phyloP scores from a whole-genome alignment of 768 basidiomycete species.

The Grammothele lineata region DNA sequence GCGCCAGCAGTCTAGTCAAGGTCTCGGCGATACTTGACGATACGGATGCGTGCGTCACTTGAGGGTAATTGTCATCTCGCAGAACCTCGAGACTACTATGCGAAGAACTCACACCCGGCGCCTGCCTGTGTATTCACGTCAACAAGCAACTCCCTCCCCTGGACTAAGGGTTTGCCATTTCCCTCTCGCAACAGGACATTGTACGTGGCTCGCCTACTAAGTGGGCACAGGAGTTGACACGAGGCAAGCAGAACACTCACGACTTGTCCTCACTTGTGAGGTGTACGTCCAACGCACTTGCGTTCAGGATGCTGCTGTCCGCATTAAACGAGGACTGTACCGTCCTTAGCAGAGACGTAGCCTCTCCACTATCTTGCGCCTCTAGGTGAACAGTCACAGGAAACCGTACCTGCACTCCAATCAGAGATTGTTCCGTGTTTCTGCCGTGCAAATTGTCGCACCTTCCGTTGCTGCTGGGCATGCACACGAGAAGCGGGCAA shows the following conservation, averaged over 20 bases:
- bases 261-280: neutral
- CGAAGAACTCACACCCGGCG: neutral
- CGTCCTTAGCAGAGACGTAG: neutral
- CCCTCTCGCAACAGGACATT: slow-evolving; percentile 8
- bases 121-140: slow-evolving; percentile 1
- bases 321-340: slow-evolving; percentile 1
- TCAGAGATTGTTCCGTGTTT: neutral
- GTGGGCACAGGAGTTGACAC: too few relatives aligned
- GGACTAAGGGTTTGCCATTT: neutral
- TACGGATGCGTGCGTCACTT: neutral
- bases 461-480: slow-evolving; percentile 37
- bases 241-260: neutral
- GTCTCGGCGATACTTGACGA: slow-evolving; percentile 23
- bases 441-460: neutral
- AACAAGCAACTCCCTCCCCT: slow-evolving; percentile 10
- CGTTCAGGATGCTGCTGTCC: neutral
- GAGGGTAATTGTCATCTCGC: too few relatives aligned
- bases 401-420: slow-evolving; percentile 26
- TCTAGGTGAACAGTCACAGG: slow-evolving; percentile 20
- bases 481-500: slow-evolving; percentile 62
- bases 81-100: too few relatives aligned
- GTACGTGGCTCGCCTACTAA: slow-evolving; percentile 5
- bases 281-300: slow-evolving; percentile 6
- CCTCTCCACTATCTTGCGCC: neutral
- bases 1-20: slow-evolving; percentile 36